phyloP scores from a whole-genome alignment of 108 stramenopile species.

The Nitzschia palea region DNA sequence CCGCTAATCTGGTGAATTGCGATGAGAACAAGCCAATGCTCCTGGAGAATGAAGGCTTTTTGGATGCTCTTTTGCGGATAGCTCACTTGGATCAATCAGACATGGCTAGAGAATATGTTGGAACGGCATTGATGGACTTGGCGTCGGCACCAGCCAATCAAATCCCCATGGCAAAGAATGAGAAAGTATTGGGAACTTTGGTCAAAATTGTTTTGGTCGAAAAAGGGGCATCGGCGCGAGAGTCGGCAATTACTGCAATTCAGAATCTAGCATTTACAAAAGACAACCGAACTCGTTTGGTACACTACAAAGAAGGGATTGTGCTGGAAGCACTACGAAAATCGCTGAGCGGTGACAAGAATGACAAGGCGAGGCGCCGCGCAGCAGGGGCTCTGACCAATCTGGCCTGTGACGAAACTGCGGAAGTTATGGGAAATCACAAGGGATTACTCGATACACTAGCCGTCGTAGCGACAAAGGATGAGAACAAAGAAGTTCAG shows the following conservation, averaged over 20 bases:
- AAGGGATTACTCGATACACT: constrained; percentile 68
- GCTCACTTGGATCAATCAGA: constrained; percentile 69
- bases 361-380: constrained; percentile 72
- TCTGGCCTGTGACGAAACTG: constrained; percentile 80
- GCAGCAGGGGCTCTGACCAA: constrained; percentile 84
- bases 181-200: constrained; percentile 69
- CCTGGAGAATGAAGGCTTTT: constrained; percentile 45
- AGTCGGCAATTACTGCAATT: constrained; percentile 79
- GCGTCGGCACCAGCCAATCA: constrained; percentile 71
- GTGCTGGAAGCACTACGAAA: constrained; percentile 80
- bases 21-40: constrained; percentile 74
- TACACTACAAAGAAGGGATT: constrained; percentile 65
- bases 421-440: constrained; percentile 70
- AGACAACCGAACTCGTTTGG: constrained; percentile 60
- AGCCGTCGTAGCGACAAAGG: constrained; percentile 62
- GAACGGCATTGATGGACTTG: constrained; percentile 80
- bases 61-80: constrained; percentile 60
- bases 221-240: constrained; percentile 54
- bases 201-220: constrained; percentile 79
- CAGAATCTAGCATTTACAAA: constrained; percentile 86
- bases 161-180: constrained; percentile 69
- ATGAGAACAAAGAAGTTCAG: constrained; percentile 73
- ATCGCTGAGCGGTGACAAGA: constrained; percentile 33
- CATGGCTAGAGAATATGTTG: constrained; percentile 65
- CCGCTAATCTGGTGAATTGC: constrained; percentile 76